Conservation (phyloP, 2,329 filamentous ascomycete genomes). For the Alternaria arbusti region DNA sequence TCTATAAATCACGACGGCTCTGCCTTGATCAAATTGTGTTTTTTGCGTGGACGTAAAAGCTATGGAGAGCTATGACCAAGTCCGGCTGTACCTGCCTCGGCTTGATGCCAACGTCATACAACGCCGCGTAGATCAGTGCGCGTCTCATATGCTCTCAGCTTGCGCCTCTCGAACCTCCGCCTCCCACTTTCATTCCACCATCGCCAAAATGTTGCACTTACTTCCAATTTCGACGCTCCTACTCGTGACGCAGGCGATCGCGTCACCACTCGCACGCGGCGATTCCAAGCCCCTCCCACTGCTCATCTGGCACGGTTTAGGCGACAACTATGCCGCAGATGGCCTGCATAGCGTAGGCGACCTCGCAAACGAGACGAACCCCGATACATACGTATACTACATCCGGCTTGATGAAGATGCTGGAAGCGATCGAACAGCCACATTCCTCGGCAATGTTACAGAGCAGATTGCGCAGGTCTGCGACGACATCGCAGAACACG, state of each 20-base stretch:
- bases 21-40: neutral
- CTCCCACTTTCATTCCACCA: neutral
- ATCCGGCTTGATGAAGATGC: constrained; percentile 73
- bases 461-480: constrained; percentile 79
- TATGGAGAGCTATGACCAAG: constrained; percentile 9
- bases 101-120: constrained; percentile 28
- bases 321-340: constrained; percentile 76
- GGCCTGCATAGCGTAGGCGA: constrained; percentile 74
- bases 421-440: constrained; percentile 75
- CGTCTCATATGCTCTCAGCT: constrained; percentile 3
- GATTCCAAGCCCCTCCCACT: constrained; percentile 68
- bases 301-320: constrained; percentile 91
- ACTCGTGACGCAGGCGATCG: constrained; percentile 21
- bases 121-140: constrained; percentile 12
- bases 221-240: constrained; percentile 32
- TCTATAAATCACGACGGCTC: neutral
- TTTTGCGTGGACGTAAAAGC: neutral
- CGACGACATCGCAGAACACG: constrained; percentile 74
- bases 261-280: constrained; percentile 16
- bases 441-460: constrained; percentile 90
- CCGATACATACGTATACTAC: constrained; percentile 83
- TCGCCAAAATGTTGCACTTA: constrained; percentile 25
- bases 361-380: constrained; percentile 75
- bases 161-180: constrained; percentile 18
- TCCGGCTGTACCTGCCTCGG: constrained; percentile 19